Evolutionary conservation across 805 yeast species (phyloP).

Genomic region (Metschnikowia drakensbergensis): DNA sequence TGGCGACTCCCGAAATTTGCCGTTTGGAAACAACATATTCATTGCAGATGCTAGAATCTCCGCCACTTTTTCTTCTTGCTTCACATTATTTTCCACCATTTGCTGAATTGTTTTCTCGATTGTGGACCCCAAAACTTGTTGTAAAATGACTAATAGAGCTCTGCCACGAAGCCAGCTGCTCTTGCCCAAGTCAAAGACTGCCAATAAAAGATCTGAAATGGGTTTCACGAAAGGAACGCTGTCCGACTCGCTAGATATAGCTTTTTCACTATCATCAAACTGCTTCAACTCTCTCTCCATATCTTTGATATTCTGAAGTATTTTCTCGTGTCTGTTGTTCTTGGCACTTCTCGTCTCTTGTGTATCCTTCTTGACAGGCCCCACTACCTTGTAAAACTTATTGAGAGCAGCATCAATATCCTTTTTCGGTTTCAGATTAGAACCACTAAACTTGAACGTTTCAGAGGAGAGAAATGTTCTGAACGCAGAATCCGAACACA

Average conservation of each 20-base stretch:
- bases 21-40: slow-evolving; percentile 39
- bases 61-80: slow-evolving; percentile 45
- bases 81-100: slow-evolving; percentile 31
- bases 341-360: background rate
- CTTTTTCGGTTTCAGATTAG: slow-evolving; percentile 22
- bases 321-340: slow-evolving; percentile 13
- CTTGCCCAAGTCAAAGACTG: slow-evolving; percentile 61
- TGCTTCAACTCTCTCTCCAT: slow-evolving; percentile 54
- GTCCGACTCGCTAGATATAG: slow-evolving; percentile 8
- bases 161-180: slow-evolving; percentile 81
- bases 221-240: slow-evolving; percentile 66
- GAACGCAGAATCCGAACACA: slow-evolving; percentile 70
- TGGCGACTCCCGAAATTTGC: slow-evolving; percentile 46
- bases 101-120: slow-evolving; percentile 66
- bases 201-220: slow-evolving; percentile 69
- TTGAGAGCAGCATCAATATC: slow-evolving; percentile 25
- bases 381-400: slow-evolving; percentile 23
- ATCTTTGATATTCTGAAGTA: slow-evolving; percentile 36
- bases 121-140: slow-evolving; percentile 83
- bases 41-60: slow-evolving; percentile 27
- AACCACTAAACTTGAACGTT: slow-evolving; percentile 38
- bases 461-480: slow-evolving; percentile 77
- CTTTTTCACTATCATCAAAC: slow-evolving; percentile 40
- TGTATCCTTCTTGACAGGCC: slow-evolving; percentile 12
- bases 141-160: slow-evolving; percentile 75